Evolutionary conservation across 345 rosid species (phyloP).

Genomic region (Barbarea vulgaris): DNA sequence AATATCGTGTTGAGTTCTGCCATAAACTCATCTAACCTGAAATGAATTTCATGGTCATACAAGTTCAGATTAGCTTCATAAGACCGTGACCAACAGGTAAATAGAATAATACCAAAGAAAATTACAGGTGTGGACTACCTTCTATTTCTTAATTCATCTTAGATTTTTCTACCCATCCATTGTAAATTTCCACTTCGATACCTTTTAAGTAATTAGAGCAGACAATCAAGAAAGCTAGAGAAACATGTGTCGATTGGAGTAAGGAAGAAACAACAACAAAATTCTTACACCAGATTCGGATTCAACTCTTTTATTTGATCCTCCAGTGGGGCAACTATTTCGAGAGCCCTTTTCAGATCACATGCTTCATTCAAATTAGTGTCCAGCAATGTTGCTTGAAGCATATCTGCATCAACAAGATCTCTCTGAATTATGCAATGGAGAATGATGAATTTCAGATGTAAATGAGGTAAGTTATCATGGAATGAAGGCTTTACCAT

Average conservation of each 20-base stretch:
- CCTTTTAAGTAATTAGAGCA: slow-evolving; percentile 44
- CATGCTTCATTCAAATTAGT: slow-evolving; percentile 55
- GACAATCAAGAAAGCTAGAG: slow-evolving; percentile 17
- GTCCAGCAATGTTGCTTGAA: slow-evolving; percentile 73
- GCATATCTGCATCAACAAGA: slow-evolving; percentile 85
- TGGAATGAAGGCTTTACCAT: slow-evolving; percentile 14
- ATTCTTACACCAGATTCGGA: slow-evolving; percentile 91
- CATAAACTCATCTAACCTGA: slow-evolving; percentile 97
- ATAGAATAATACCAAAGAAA: neutral
- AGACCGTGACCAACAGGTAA: slow-evolving; percentile 2
- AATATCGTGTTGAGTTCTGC: slow-evolving; percentile 91
- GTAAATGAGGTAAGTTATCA: slow-evolving; percentile 24
- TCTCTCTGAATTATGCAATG: slow-evolving; percentile 84
- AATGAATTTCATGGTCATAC: slow-evolving; percentile 28
- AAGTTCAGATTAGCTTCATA: slow-evolving; percentile 35
- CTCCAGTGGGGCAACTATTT: slow-evolving; percentile 75
- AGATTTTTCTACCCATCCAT: slow-evolving; percentile 80
- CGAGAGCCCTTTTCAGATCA: slow-evolving; percentile 74
- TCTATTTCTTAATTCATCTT: slow-evolving; percentile 90
- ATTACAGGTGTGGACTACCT: slow-evolving; percentile 50
- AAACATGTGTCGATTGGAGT: neutral
- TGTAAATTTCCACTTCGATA: slow-evolving; percentile 76
- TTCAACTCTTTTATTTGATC: slow-evolving; percentile 91
- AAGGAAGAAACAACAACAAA: neutral
- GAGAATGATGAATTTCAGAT: slow-evolving; percentile 32